Percentiles rank a stretch among this genome's conserved stretches.
Conservation (phyloP, 2,329 filamentous ascomycete species). For the Blumeriella jaapii region DNA sequence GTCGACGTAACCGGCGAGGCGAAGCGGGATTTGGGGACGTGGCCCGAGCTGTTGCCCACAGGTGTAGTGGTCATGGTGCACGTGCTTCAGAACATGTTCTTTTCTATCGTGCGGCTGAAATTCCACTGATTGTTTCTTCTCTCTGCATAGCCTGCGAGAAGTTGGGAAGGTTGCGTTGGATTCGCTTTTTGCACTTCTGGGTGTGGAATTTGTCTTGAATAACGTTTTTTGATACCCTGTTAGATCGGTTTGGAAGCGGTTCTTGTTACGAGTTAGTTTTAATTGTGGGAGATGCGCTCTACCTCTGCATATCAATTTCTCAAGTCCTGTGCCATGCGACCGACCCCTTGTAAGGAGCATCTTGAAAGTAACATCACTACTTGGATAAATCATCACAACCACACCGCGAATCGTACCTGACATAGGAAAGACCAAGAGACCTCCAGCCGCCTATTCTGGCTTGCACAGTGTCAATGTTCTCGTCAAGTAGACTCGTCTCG, state of each 20-base stretch:
- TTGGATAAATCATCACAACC: no score
- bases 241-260: not conserved
- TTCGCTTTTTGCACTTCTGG: constrained; percentile 3
- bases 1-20: constrained; percentile 54
- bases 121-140: constrained; percentile 30
- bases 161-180: not conserved
- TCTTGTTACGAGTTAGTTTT: not conserved
- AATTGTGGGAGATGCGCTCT: not conserved
- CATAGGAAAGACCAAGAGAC: no score
- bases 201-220: constrained; percentile 4
- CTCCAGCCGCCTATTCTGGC: no score
- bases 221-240: constrained; percentile 3
- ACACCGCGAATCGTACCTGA: no score
- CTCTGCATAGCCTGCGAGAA: constrained; percentile 3
- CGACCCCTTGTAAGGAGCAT: no score
- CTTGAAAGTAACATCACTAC: no score
- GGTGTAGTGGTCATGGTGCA: constrained; percentile 55
- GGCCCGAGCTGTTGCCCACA: constrained; percentile 56
- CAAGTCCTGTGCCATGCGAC: no score
- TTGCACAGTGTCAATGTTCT: no score
- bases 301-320: no score
- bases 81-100: constrained; percentile 61
- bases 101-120: constrained; percentile 54
- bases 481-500: no score
- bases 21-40: constrained; percentile 50